These are phyloP conservation scores for Dictyostelium brefeldianum DNA, from an alignment of 78 protist genomes.

Conservation along the genomic window DNA sequence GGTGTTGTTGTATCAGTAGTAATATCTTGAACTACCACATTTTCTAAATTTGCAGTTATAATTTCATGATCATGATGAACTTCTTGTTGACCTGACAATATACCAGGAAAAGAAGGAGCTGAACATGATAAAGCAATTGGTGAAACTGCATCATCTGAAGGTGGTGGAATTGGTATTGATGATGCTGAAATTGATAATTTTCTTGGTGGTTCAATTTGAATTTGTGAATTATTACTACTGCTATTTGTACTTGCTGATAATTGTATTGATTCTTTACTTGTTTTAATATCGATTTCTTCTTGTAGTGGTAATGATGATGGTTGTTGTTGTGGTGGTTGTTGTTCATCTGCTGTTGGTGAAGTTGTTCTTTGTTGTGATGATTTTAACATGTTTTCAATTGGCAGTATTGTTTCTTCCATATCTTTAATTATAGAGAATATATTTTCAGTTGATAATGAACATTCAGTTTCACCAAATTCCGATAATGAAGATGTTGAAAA, in stretches of 20 bases:
- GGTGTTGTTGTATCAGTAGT: neutral
- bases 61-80: too few relatives aligned
- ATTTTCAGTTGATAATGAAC: constrained; percentile 65
- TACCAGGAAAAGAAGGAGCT: constrained; percentile 68
- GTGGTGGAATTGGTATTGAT: constrained; percentile 40
- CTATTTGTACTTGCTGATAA: neutral
- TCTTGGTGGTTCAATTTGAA: constrained; percentile 41
- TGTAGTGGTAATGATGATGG: neutral
- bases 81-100: neutral
- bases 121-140: constrained; percentile 67
- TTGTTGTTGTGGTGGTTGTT: neutral
- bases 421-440: constrained; percentile 59
- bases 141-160: constrained; percentile 34
- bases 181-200: constrained; percentile 76
- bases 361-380: neutral
- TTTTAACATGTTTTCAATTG: neutral
- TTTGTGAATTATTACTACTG: neutral
- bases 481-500: constrained; percentile 39
- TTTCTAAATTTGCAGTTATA: too few relatives aligned
- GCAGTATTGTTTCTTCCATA: constrained; percentile 56
- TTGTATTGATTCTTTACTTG: neutral
- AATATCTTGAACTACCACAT: too few relatives aligned
- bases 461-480: constrained; percentile 28
- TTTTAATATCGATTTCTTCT: neutral
- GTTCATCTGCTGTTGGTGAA: neutral